Conservation (phyloP, 495 filamentous ascomycete genomes). For the Podospora didyma region DNA sequence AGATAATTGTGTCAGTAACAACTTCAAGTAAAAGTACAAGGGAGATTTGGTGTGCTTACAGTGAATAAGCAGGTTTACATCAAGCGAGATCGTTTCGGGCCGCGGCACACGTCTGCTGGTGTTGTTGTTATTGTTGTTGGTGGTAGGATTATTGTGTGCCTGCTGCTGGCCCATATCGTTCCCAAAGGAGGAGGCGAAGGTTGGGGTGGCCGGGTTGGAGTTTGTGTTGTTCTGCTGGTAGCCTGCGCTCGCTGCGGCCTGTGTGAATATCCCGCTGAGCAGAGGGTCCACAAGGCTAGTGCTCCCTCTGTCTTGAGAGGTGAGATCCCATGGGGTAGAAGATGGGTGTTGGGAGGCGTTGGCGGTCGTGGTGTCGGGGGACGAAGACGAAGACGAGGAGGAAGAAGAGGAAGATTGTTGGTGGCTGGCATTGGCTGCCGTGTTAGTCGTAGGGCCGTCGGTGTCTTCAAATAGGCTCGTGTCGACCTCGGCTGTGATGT, state of each 20-base stretch:
- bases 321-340: background rate
- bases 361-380: background rate
- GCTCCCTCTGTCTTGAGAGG: background rate
- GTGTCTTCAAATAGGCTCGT: conserved; percentile 25
- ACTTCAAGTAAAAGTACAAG: background rate
- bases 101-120: background rate
- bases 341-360: conserved; percentile 8
- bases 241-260: background rate
- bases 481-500: conserved; percentile 48
- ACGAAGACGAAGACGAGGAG: background rate
- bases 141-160: too few relatives aligned
- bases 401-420: background rate
- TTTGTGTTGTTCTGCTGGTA: background rate
- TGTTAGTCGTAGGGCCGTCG: conserved; percentile 4
- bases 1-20: background rate
- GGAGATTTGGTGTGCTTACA: conserved; percentile 12
- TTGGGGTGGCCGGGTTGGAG: too few relatives aligned
- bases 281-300: conserved; percentile 4
- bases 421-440: background rate
- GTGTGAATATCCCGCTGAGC: conserved; percentile 3
- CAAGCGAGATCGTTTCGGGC: conserved; percentile 18
- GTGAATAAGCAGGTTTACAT: conserved; percentile 22
- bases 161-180: too few relatives aligned
- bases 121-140: background rate
- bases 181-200: too few relatives aligned